These are phyloP conservation scores for Lagerstroemia speciosa DNA, from an alignment of 345 rosid genomes.

Conservation along the genomic window DNA sequence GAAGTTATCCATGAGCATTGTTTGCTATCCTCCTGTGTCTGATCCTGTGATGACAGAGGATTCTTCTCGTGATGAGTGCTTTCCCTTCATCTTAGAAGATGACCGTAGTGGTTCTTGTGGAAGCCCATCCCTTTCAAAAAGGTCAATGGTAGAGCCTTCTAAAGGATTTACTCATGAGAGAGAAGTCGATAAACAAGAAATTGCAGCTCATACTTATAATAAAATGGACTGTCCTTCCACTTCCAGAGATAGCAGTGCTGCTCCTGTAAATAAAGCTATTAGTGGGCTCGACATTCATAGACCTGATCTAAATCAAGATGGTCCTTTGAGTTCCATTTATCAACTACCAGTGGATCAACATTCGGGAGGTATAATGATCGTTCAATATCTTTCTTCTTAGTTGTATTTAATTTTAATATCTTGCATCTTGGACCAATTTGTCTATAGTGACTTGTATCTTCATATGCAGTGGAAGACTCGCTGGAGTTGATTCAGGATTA, in stretches of 20 bases:
- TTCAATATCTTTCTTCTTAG: neutral
- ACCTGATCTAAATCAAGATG: constrained; percentile 33
- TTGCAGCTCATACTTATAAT: constrained; percentile 28
- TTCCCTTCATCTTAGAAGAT: constrained; percentile 81
- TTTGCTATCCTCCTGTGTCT: constrained; percentile 45
- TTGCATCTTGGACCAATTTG: neutral
- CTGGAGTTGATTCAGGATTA: constrained; percentile 79
- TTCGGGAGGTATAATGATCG: constrained; percentile 46
- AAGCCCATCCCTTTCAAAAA: constrained; percentile 55
- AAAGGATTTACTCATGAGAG: constrained; percentile 41
- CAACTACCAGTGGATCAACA: constrained; percentile 27
- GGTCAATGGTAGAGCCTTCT: constrained; percentile 35
- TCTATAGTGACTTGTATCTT: neutral
- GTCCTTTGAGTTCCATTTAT: constrained; percentile 34
- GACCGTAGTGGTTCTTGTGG: constrained; percentile 68
- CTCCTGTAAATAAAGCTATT: constrained; percentile 27
- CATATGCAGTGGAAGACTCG: constrained; percentile 52
- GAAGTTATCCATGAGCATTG: constrained; percentile 30
- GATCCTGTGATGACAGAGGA: constrained; percentile 42
- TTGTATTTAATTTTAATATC: neutral
- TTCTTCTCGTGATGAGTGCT: constrained; percentile 65
- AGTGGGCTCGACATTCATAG: constrained; percentile 30
- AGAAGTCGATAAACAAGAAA: constrained; percentile 39
- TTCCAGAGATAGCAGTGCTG: constrained; percentile 25
- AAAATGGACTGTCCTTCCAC: constrained; percentile 30